Conservation (phyloP, 192 early-diverging fungal genomes). For the Entrophospora sp. region DNA sequence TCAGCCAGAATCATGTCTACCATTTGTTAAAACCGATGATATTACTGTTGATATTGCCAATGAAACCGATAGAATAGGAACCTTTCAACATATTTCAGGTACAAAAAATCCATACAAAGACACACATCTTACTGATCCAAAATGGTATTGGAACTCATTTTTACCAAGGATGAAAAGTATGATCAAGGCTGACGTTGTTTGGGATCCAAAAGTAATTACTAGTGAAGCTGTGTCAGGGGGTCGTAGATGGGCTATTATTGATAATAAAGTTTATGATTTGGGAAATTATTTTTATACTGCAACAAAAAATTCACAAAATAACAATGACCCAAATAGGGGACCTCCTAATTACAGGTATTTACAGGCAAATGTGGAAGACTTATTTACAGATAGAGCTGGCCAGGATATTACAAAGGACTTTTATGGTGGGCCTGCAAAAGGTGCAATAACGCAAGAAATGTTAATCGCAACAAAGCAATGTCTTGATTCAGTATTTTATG, state of each 20-base stretch:
- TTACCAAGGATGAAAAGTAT: conserved; percentile 37
- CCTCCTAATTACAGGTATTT: conserved; percentile 20
- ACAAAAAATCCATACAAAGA: conserved; percentile 28
- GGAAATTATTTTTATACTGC: conserved; percentile 40
- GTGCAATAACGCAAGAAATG: no score
- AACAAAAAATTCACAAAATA: not conserved
- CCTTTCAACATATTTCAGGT: conserved; percentile 28
- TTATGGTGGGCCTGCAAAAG: not conserved
- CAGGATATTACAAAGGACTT: conserved; percentile 41
- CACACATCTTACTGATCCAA: conserved; percentile 31
- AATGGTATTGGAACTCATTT: conserved; percentile 44
- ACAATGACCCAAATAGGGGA: conserved; percentile 36
- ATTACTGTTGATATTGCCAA: not conserved
- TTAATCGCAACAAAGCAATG: no score
- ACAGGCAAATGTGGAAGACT: conserved; percentile 26
- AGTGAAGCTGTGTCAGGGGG: conserved; percentile 34
- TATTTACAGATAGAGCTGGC: conserved; percentile 38
- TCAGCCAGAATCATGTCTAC: conserved; percentile 41
- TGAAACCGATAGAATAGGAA: not conserved
- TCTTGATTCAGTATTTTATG: conserved; percentile 74
- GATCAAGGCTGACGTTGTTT: conserved; percentile 53
- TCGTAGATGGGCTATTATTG: conserved; percentile 48
- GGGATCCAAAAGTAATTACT: conserved; percentile 37
- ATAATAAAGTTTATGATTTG: conserved; percentile 58
- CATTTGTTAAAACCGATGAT: conserved; percentile 9